These are phyloP conservation scores for Hortiboletus campestris DNA, from an alignment of 768 basidiomycete species.

Conservation along the genomic window DNA sequence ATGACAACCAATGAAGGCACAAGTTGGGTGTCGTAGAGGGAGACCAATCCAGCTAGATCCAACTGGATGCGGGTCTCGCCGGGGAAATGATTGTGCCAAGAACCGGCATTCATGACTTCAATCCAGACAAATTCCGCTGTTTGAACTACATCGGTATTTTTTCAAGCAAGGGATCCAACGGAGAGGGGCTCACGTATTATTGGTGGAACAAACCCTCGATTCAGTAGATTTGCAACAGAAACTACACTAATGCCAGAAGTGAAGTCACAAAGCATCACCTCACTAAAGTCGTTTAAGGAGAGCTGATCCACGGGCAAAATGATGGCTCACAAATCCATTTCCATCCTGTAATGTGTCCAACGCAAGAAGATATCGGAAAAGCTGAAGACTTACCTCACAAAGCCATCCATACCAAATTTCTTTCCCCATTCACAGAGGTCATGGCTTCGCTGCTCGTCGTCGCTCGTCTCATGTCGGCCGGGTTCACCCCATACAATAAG, in stretches of 20 bases:
- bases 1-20: conserved; percentile 29
- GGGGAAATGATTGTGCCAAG: conserved; percentile 36
- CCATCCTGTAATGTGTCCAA: conserved; percentile 20
- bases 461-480: neutral
- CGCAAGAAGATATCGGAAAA: neutral
- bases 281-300: conserved; percentile 21
- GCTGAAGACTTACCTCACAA: conserved; percentile 35
- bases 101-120: conserved; percentile 16
- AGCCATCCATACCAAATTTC: conserved; percentile 42
- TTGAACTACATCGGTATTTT: neutral
- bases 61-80: conserved; percentile 36
- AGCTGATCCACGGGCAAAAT: neutral
- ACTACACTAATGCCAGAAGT: conserved; percentile 26
- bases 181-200: neutral
- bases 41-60: conserved; percentile 34
- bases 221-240: conserved; percentile 17
- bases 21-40: conserved; percentile 37
- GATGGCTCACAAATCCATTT: conserved; percentile 32
- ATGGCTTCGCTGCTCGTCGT: conserved; percentile 37
- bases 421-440: conserved; percentile 46
- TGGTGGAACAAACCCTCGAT: neutral
- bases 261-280: conserved; percentile 38
- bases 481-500: conserved; percentile 42
- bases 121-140: neutral
- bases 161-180: neutral